Base-by-base conservation (phyloP, 2,329 filamentous ascomycete species). In the Fusarium albidum region DNA sequence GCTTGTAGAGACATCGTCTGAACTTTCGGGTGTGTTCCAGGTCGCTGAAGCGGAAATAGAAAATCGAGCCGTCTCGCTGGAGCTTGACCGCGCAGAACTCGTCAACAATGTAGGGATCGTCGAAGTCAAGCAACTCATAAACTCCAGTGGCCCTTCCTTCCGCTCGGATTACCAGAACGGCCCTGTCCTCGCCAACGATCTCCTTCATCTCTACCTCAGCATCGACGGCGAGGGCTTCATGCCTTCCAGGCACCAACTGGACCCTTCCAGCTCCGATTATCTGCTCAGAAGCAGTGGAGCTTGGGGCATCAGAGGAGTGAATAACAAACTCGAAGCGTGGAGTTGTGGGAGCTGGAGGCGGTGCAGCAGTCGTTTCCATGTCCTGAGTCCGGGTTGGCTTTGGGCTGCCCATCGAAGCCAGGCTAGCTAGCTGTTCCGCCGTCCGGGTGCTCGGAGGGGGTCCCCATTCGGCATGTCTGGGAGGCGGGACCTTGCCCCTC, bases 71-170 rank as follows among this genome's bases (percentile, higher is more conserved):
- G 6, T 38, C 35, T 9, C 45, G 14, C 8, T 31, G 40, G 5
- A 17, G 34, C 13, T 42, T 45, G 13, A 73, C 17, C 1, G 33
- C 39, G 35, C 71, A 73, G 31, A 55, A 63, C 7, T 59, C 34
- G 1, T 52, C 66, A 7, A 64, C 52, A 4, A 67, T 43, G 6
- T 47, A n/a, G 0, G 63, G 62, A 0, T 41, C 13, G 1, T 64
- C 49, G 0, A 73, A 45, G 5, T 67, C 54, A 2, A 69, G 39
- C 5, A 68, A 59, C 26, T 63, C 32, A 12, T 68, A 57, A 5
- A 50, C 15, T 10, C 47, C 42, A 4, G 52, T n/a, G 1, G 54
- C 41, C 37, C 66, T 51, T 5, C 29, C 40, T 5, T 51, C 28
- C 4, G 38, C 51, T 1, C 49, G 48, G 18, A 73, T 35, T 2